Percentiles rank a stretch among this genome's conserved stretches.
phyloP scores from a whole-genome alignment of 345 rosid species.

The Leavenworthia alabamica region DNA sequence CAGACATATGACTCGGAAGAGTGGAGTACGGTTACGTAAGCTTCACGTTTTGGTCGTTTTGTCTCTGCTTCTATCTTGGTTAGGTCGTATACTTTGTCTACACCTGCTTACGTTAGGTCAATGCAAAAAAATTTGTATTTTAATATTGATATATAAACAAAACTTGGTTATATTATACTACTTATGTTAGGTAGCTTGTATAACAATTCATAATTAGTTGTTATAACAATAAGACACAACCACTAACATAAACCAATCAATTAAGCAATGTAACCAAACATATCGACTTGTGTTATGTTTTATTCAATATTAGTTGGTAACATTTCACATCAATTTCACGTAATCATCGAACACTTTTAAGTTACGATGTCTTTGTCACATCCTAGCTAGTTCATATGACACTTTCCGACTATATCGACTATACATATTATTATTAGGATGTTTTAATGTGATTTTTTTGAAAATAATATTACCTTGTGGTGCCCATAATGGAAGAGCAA shows the following conservation, averaged over 20 bases:
- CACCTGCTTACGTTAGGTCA: conserved; percentile 33
- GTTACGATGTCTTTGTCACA: conserved; percentile 24
- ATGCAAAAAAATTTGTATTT: neutral
- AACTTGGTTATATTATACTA: neutral
- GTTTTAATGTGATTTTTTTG: neutral
- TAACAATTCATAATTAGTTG: conserved; percentile 18
- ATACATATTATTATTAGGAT: neutral
- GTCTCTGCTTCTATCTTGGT: conserved; percentile 47
- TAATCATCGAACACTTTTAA: conserved; percentile 2
- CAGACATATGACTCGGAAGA: conserved; percentile 82
- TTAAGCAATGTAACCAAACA: conserved; percentile 15
- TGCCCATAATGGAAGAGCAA: conserved; percentile 82
- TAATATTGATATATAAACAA: neutral
- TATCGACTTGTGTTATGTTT: neutral
- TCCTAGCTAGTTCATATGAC: neutral
- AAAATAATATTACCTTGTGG: conserved; percentile 46
- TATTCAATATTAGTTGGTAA: conserved; percentile 20
- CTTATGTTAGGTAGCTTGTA: conserved; percentile 12
- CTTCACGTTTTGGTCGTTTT: conserved; percentile 53
- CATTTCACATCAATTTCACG: conserved; percentile 26
- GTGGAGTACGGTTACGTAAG: conserved; percentile 85
- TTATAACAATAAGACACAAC: conserved; percentile 28
- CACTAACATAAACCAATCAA: conserved; percentile 11
- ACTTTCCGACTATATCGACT: neutral
- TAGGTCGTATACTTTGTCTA: conserved; percentile 52